Conservation (phyloP, 2,329 filamentous ascomycete species). For the Ophiostoma ulmi region DNA sequence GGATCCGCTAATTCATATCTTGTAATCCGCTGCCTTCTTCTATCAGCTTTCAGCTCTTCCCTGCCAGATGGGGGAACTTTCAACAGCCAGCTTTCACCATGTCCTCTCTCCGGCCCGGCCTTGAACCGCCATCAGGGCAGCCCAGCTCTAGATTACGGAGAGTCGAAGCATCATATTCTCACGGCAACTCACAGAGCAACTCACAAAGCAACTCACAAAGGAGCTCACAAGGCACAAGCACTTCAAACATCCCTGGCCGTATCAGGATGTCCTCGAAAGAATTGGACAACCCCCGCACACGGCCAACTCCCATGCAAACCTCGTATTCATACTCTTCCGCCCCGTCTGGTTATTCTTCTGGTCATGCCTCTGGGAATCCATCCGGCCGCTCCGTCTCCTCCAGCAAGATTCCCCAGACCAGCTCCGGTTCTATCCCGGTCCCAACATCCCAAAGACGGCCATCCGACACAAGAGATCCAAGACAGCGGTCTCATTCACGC, state of each 20-base stretch:
- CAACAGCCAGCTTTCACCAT: not conserved
- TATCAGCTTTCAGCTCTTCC: not conserved
- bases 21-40: not conserved
- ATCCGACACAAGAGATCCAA: constrained; percentile 8
- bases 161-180: not conserved
- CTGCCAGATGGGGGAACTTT: not conserved
- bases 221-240: not conserved
- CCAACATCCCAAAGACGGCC: constrained; percentile 22
- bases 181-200: not conserved
- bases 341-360: not conserved
- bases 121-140: not conserved
- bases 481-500: constrained; percentile 28
- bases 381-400: not conserved
- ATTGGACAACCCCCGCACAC: not conserved
- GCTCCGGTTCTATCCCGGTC: not conserved
- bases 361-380: not conserved
- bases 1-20: not conserved
- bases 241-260: not conserved
- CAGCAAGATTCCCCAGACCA: constrained; percentile 38
- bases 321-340: constrained; percentile 2
- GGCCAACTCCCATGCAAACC: not conserved
- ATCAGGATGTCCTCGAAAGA: not conserved
- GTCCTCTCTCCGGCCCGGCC: constrained; percentile 13
- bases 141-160: not conserved
- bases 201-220: not conserved